Evolutionary conservation across 2,329 filamentous ascomycete species (phyloP), one percentile per base, ranked within the genome.

Genomic region (Thelonectria olida): DNA sequence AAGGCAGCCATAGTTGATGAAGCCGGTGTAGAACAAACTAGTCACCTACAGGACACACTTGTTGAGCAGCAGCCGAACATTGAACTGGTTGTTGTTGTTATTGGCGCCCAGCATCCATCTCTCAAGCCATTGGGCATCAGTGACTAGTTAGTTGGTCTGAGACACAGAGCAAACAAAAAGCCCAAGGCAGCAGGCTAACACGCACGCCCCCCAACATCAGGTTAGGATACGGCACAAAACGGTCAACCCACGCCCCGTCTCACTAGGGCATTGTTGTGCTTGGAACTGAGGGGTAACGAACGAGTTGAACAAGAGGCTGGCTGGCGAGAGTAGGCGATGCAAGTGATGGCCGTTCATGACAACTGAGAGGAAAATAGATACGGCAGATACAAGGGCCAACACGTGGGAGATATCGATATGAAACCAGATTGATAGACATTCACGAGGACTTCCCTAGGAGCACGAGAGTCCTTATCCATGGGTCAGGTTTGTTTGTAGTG

Each of bases 111-210:
- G 51, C 55, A 36, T 61, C 59, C 7, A 7, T 20, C 10, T 13
- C 51, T 62, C 41, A 49, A 42, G 58, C 55, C 61, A 69, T 67
- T 67, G 67, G 68, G 62, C 62, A 55, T 57, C 47, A 71, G 60
- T 34, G 31, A 34, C 31, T 34, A 34, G 31, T 34, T 15, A 34
- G 15, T 34, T 71, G 65, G 62, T 67, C 65, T 57, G 62, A 68
- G 65, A 71, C 68, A 71, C 56, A 54, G 52, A 61, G 65, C 58
- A 52, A 58, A 62, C 28, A 13, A 7, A 20, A 20, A 10, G 13
- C 13, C 9, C 41, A 49, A 39, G 38, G 10, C n/a, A n/a, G n/a
- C n/a, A n/a, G n/a, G n/a, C 42, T 5, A 45, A 45, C 13, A 27
- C 23, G 27, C 58, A 66, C 67, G 65, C 67, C 56, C 67, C 66